Percentiles rank a stretch among this genome's conserved stretches.
These are phyloP conservation scores for Fusarium sp. DNA, from an alignment of 2,329 filamentous ascomycete species.

Conservation along the genomic window DNA sequence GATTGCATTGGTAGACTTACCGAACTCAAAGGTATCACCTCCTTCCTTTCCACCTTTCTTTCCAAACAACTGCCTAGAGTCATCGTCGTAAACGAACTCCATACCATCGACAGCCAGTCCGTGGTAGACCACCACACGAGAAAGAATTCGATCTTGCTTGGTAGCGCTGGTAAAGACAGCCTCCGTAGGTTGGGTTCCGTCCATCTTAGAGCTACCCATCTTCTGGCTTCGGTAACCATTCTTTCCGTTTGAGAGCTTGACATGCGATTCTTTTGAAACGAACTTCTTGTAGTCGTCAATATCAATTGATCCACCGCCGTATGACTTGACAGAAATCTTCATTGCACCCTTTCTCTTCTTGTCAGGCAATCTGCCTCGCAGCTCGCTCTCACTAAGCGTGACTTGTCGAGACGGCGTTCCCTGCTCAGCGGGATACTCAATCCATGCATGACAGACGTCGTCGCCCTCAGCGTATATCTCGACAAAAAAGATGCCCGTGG, in stretches of 20 bases:
- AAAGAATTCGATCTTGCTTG: conserved; percentile 78
- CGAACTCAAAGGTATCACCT: conserved; percentile 80
- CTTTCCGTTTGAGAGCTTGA: conserved; percentile 79
- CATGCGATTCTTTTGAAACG: conserved; percentile 74
- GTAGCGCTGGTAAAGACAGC: conserved; percentile 78
- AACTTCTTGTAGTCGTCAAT: conserved; percentile 82
- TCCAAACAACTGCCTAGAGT: conserved; percentile 86
- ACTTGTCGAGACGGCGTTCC: conserved; percentile 77
- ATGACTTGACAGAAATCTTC: conserved; percentile 79
- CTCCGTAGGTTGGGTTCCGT: conserved; percentile 76
- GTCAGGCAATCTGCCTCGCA: conserved; percentile 78
- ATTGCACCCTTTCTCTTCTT: conserved; percentile 78
- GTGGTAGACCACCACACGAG: conserved; percentile 80
- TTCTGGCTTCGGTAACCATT: conserved; percentile 80
- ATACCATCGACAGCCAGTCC: conserved; percentile 83
- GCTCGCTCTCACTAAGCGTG: conserved; percentile 77
- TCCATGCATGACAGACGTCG: conserved; percentile 80
- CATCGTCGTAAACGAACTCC: conserved; percentile 93
- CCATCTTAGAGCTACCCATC: conserved; percentile 77
- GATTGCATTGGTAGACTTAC: conserved; percentile 59
- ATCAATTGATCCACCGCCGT: conserved; percentile 77
- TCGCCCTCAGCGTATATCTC: conserved; percentile 87
- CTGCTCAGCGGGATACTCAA: conserved; percentile 78
- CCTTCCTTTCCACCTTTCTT: conserved; percentile 77
- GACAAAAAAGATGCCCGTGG: conserved; percentile 84